phyloP scores from a whole-genome alignment of 2,329 filamentous ascomycete genomes.

The Phaeosphaeriaceae sp. region DNA sequence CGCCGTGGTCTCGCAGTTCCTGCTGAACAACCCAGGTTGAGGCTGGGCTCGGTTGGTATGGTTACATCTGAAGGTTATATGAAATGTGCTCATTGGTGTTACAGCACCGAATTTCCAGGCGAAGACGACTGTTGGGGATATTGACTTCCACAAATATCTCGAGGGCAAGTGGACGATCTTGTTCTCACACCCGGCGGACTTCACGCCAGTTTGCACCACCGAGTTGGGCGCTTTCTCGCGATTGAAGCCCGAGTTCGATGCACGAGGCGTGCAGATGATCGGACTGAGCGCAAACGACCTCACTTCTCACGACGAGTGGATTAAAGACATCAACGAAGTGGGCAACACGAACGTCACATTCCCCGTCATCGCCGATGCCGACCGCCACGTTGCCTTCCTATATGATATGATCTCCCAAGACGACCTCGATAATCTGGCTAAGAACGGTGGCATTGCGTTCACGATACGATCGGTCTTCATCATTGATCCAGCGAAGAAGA shows the following conservation, averaged over 20 bases:
- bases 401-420: constrained; percentile 63
- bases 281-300: constrained; percentile 87
- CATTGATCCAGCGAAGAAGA: constrained; percentile 93
- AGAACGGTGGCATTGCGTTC: constrained; percentile 73
- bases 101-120: constrained; percentile 83
- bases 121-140: constrained; percentile 78
- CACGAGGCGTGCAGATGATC: constrained; percentile 89
- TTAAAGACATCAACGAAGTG: constrained; percentile 73
- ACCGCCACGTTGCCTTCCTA: constrained; percentile 57
- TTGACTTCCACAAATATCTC: constrained; percentile 80
- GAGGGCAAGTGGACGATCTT: constrained; percentile 81
- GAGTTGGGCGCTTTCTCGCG: constrained; percentile 94
- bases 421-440: constrained; percentile 64
- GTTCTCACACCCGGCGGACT: constrained; percentile 87
- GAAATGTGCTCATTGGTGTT: neutral
- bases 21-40: constrained; percentile 51
- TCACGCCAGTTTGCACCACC: constrained; percentile 94
- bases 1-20: constrained; percentile 49
- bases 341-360: constrained; percentile 55
- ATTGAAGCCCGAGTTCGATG: constrained; percentile 85
- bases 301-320: constrained; percentile 85
- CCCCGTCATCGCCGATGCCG: constrained; percentile 60
- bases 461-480: constrained; percentile 95
- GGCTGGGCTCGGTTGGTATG: constrained; percentile 52
- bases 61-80: neutral